phyloP scores from a whole-genome alignment of 257 asterid species.

The Oldenlandia corymbosa region DNA sequence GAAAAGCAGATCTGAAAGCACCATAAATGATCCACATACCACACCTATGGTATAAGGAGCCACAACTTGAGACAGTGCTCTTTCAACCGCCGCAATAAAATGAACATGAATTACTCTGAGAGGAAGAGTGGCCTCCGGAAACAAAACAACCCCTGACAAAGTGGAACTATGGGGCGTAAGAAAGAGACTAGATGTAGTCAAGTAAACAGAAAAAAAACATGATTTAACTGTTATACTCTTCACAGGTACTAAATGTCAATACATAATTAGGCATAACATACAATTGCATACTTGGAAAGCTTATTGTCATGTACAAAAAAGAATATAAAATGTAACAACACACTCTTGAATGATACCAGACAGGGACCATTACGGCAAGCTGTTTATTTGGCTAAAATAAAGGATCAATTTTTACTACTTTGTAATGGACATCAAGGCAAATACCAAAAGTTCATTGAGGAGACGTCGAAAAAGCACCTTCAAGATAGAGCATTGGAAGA shows the following conservation, averaged over 20 bases:
- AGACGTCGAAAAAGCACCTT: conserved; percentile 39
- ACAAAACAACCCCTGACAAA: conserved; percentile 78
- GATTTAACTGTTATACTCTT: not conserved
- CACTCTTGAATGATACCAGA: not conserved
- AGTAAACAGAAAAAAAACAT: not conserved
- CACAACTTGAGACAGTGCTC: conserved; percentile 71
- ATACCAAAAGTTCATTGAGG: not conserved
- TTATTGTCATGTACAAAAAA: not conserved
- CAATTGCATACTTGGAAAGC: no score
- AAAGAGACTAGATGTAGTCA: not conserved
- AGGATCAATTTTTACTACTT: not conserved
- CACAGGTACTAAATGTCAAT: not conserved
- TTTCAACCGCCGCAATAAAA: conserved; percentile 79
- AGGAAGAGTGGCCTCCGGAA: conserved; percentile 96
- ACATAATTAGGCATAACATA: not conserved
- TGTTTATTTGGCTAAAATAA: not conserved
- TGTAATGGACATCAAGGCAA: not conserved
- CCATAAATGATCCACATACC: conserved; percentile 42
- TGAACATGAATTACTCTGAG: conserved; percentile 70
- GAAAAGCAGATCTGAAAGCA: conserved; percentile 9
- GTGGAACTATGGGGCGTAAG: not conserved
- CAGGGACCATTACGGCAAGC: not conserved
- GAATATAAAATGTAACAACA: not conserved
- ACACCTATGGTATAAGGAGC: conserved; percentile 82
- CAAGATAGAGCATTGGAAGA: conserved; percentile 70